A percentile compares a stretch with the other conserved stretches of the same genome.
phyloP scores from a whole-genome alignment of 345 rosid genomes.

The Salix purpurea region DNA sequence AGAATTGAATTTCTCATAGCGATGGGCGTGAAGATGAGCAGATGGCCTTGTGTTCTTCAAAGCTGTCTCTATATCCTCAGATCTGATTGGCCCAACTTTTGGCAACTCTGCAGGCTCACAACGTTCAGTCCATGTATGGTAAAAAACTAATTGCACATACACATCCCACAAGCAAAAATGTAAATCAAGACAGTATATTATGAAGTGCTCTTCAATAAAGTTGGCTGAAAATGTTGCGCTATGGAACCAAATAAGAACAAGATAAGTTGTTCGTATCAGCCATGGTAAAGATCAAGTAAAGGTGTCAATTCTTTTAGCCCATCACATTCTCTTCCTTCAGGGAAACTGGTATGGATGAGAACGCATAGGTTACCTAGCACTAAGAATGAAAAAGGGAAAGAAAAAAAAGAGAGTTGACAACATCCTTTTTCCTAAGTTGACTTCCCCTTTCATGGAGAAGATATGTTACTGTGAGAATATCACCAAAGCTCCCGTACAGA shows the following conservation, averaged over 20 bases:
- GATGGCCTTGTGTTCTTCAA: slow-evolving; percentile 88
- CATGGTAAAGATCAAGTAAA: background rate
- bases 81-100: slow-evolving; percentile 61
- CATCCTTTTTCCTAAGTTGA: background rate
- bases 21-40: slow-evolving; percentile 85
- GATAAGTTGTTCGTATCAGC: background rate
- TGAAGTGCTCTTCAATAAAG: background rate
- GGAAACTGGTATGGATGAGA: background rate
- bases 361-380: background rate
- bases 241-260: background rate
- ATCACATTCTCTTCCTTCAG: background rate
- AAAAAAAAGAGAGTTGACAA: background rate
- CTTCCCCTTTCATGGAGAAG: background rate
- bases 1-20: slow-evolving; percentile 76
- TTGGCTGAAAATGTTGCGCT: background rate
- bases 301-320: background rate
- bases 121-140: background rate
- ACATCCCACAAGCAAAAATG: background rate
- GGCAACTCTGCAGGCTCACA: slow-evolving; percentile 63
- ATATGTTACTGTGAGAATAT: background rate
- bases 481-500: background rate
- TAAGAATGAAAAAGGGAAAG: background rate
- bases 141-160: background rate
- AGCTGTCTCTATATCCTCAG: slow-evolving; percentile 66
- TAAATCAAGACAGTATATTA: background rate